These are phyloP conservation scores for Solanum appendiculatum DNA, from an alignment of 257 asterid genomes.

Conservation along the genomic window DNA sequence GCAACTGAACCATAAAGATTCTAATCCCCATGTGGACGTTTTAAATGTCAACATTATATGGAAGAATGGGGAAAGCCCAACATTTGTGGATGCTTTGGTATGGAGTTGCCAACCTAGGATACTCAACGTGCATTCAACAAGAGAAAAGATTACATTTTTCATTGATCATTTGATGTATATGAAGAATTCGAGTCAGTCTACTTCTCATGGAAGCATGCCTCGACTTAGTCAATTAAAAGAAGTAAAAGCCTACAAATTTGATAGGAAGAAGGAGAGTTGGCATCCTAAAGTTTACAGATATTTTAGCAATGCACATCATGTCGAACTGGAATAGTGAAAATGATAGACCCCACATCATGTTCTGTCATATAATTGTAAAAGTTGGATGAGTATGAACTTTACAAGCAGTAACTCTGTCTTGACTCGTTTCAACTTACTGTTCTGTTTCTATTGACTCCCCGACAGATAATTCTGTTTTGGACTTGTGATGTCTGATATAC, in stretches of 20 bases:
- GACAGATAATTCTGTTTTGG: background rate
- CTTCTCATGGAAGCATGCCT: background rate
- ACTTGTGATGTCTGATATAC: too few relatives aligned
- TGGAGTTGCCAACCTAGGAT: background rate
- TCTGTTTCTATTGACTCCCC: background rate
- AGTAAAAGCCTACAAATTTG: background rate
- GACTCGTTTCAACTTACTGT: background rate
- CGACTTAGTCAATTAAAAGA: background rate
- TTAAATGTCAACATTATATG: background rate
- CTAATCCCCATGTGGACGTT: background rate
- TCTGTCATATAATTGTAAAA: background rate
- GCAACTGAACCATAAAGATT: background rate
- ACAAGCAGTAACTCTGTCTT: background rate
- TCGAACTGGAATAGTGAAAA: background rate
- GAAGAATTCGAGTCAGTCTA: background rate
- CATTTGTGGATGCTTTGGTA: background rate
- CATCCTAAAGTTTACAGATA: background rate
- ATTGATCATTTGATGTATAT: background rate
- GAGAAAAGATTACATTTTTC: background rate
- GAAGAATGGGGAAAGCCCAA: background rate
- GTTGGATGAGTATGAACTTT: background rate
- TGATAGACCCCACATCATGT: background rate
- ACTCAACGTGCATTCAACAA: background rate
- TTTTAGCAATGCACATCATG: background rate
- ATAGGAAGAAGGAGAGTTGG: background rate